phyloP scores from a whole-genome alignment of 495 filamentous ascomycete genomes.

The Neurospora sublineolata region DNA sequence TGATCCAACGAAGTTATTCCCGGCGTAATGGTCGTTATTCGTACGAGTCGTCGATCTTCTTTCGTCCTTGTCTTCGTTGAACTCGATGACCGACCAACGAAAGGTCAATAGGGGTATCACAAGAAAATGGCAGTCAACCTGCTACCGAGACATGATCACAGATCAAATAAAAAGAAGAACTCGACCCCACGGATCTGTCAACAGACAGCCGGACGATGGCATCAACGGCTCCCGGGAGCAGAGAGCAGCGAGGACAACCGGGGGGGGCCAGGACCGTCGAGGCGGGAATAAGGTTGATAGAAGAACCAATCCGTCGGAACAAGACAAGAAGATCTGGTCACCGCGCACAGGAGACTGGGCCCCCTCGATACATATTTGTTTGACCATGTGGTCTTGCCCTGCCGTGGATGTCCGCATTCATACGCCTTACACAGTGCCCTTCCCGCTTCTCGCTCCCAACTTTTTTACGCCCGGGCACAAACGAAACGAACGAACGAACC shows the following conservation, averaged over 20 bases:
- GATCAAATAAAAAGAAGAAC: slow-evolving; percentile 1
- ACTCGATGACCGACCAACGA: neutral
- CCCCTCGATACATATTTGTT: neutral
- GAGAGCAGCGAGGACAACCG: neutral
- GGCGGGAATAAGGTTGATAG: neutral
- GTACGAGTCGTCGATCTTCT: neutral
- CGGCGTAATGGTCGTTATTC: neutral
- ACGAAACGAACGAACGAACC: neutral
- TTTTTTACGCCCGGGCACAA: neutral
- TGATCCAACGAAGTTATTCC: neutral
- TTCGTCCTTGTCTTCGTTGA: slow-evolving; percentile 1
- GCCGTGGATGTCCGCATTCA: neutral
- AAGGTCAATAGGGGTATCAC: neutral
- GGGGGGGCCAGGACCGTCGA: neutral
- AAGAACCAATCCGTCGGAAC: slow-evolving; percentile 1
- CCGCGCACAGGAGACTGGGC: slow-evolving; percentile 1
- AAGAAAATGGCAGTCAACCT: slow-evolving; percentile 2
- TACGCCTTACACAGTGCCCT: neutral
- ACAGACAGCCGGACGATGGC: neutral
- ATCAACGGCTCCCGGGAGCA: neutral
- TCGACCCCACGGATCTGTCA: neutral
- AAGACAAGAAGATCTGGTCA: slow-evolving; percentile 11
- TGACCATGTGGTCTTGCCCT: neutral
- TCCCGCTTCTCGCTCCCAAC: neutral
- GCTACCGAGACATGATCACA: slow-evolving; percentile 19